Evolutionary conservation across 2,329 filamentous ascomycete species (phyloP), one percentile per base, ranked within the genome.

Genomic region (Diaporthe velutina): DNA sequence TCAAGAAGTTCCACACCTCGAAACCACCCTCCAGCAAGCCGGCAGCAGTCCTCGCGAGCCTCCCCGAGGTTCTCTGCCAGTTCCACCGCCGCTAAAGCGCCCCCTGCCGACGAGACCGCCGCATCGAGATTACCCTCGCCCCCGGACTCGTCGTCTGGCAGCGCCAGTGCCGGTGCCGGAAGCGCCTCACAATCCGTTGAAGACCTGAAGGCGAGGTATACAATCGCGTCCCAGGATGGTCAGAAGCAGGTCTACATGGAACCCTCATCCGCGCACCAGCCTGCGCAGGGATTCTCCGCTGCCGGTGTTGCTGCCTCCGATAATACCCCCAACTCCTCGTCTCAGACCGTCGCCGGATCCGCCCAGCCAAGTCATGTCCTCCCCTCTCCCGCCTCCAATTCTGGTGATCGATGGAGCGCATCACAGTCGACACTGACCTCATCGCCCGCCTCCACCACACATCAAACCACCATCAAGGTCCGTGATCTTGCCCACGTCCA

Each of bases 401-500:
- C 78, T 70, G 79, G 75, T 9, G 78, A 81, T 42, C 76, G 74
- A 52, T 80, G 79, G 77, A 70, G 67, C 30, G 75, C 79, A 9
- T 75, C 66, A 50, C 77, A 64, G 67, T 74, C 40, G 78, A 76
- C 77, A 70, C 79, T 54, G 76, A 79, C 74, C 75, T 80, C 61
- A 78, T 78, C 77, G 79, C 82, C 71, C 80, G 80, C 83, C 71
- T 82, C 85, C 4, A 81, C 83, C 28, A 81, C 82, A 13, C 83
- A 84, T 74, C 87, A 89, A 71, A 86, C 83, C 15, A 89, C 89
- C 4, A 94, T 98, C 80, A 93, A 94, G 81, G 92, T 99, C 57
- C 94, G 94, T 80, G 95, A 98, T 83, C 88, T 99, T 67, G 93
- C 93, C 55, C 97, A 99, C 81, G 96, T 99, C 76, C 94, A 97